phyloP scores from a whole-genome alignment of 495 filamentous ascomycete species.

The Penicillium arizonense region DNA sequence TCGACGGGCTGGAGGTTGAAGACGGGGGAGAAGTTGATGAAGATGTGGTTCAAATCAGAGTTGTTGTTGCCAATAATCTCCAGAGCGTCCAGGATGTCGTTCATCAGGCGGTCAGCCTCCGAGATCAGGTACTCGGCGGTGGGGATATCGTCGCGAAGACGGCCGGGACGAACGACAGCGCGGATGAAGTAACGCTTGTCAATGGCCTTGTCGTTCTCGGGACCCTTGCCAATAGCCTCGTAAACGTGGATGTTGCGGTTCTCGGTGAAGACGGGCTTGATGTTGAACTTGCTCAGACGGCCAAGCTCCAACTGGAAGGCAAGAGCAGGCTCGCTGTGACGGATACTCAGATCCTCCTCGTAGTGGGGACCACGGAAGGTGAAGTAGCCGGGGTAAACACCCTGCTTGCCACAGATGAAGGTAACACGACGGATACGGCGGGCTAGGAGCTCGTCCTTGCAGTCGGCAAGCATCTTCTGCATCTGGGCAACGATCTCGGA shows the following conservation, averaged over 20 bases:
- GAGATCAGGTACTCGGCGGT: slow-evolving; percentile 97
- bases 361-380: slow-evolving; percentile 94
- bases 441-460: slow-evolving; percentile 78
- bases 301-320: slow-evolving; percentile 97
- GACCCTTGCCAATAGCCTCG: slow-evolving; percentile 89
- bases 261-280: slow-evolving; percentile 97
- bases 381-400: slow-evolving; percentile 94
- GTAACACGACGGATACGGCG: slow-evolving; percentile 85
- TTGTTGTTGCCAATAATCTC: slow-evolving; percentile 99
- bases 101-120: slow-evolving; percentile 93
- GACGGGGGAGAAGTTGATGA: slow-evolving; percentile 96
- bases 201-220: slow-evolving; percentile 73
- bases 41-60: slow-evolving; percentile 99
- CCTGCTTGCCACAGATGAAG: slow-evolving; percentile 94
- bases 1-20: slow-evolving; percentile 89
- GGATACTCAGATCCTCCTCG: slow-evolving; percentile 89
- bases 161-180: slow-evolving; percentile 86
- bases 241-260: slow-evolving; percentile 99
- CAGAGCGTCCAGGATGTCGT: slow-evolving; percentile 93
- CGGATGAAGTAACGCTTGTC: slow-evolving; percentile 96
- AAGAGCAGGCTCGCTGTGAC: slow-evolving; percentile 92
- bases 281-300: slow-evolving; percentile 92
- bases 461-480: slow-evolving; percentile 68
- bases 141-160: slow-evolving; percentile 93
- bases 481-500: slow-evolving; percentile 75